These are phyloP conservation scores for Phytomonas serpens DNA, from an alignment of 208 protist genomes.

Conservation along the genomic window DNA sequence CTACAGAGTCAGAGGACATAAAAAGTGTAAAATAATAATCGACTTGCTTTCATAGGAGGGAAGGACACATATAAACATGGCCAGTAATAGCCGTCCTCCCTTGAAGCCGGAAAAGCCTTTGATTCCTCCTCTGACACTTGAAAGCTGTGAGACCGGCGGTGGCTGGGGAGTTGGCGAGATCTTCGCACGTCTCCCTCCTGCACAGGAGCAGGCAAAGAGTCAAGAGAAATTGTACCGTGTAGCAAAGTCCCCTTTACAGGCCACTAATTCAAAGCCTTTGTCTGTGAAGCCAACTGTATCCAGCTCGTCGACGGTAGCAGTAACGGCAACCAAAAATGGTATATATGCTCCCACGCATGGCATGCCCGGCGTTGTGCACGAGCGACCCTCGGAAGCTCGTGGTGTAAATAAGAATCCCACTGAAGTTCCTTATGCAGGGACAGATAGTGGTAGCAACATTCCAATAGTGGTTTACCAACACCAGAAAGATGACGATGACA, in stretches of 20 bases:
- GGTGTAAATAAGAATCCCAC: background rate
- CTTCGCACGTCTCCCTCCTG: constrained; percentile 45
- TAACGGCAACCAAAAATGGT: background rate
- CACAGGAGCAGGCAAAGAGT: constrained; percentile 26
- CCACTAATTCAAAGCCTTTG: background rate
- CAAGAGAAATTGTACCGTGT: background rate
- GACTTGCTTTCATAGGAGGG: background rate
- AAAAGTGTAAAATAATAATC: background rate
- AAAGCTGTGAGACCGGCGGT: constrained; percentile 40
- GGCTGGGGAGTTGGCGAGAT: constrained; percentile 65
- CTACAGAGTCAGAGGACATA: constrained; percentile 15
- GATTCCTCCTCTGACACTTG: constrained; percentile 32
- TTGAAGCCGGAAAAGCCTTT: background rate
- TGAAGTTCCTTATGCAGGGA: constrained; percentile 5
- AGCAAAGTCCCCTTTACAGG: background rate
- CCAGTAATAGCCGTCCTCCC: constrained; percentile 6
- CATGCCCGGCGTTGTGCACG: constrained; percentile 10
- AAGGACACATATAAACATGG: background rate
- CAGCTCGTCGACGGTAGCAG: background rate
- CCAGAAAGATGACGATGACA: constrained; percentile 54
- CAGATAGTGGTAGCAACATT: background rate
- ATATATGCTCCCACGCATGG: background rate
- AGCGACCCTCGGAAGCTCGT: constrained; percentile 5
- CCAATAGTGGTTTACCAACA: constrained; percentile 37
- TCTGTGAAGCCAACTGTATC: background rate